These are phyloP conservation scores for Boletus rubescentipes DNA, from an alignment of 768 basidiomycete species.

Conservation along the genomic window DNA sequence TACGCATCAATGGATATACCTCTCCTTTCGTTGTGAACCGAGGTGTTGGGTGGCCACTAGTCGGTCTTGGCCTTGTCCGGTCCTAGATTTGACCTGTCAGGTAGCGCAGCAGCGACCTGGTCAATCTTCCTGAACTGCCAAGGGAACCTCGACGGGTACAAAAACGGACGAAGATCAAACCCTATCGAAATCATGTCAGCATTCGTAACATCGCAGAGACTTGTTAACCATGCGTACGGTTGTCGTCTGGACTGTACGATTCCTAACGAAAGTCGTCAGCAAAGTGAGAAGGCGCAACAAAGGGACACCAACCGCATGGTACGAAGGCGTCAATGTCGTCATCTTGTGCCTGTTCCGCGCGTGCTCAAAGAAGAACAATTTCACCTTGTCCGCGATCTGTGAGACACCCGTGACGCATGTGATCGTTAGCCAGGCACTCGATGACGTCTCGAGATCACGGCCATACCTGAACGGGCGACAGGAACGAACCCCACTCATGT, in stretches of 20 bases:
- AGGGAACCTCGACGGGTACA: constrained; percentile 92
- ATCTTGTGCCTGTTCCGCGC: constrained; percentile 98
- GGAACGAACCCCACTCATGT: constrained; percentile 85
- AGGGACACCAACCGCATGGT: constrained; percentile 74
- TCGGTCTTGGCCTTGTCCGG: constrained; percentile 50
- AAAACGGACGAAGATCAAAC: constrained; percentile 94
- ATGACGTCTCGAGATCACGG: neutral
- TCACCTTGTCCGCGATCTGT: constrained; percentile 93
- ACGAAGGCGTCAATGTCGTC: constrained; percentile 92
- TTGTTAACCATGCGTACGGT: constrained; percentile 54
- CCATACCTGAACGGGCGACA: constrained; percentile 80
- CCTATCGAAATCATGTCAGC: constrained; percentile 44
- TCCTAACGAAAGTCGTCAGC: constrained; percentile 50
- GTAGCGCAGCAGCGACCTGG: constrained; percentile 71
- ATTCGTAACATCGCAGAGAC: no score
- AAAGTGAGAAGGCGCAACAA: neutral
- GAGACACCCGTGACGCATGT: no score
- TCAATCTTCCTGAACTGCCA: constrained; percentile 99
- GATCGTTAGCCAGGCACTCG: constrained; percentile 36
- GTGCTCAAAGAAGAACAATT: constrained; percentile 95
- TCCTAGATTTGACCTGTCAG: constrained; percentile 57
- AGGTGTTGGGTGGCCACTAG: constrained; percentile 26
- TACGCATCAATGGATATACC: constrained; percentile 4
- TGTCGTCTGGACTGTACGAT: constrained; percentile 95
- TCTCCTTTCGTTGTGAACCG: neutral